Conservation (phyloP, 2,329 filamentous ascomycete species). For the Mycogone perniciosa region DNA sequence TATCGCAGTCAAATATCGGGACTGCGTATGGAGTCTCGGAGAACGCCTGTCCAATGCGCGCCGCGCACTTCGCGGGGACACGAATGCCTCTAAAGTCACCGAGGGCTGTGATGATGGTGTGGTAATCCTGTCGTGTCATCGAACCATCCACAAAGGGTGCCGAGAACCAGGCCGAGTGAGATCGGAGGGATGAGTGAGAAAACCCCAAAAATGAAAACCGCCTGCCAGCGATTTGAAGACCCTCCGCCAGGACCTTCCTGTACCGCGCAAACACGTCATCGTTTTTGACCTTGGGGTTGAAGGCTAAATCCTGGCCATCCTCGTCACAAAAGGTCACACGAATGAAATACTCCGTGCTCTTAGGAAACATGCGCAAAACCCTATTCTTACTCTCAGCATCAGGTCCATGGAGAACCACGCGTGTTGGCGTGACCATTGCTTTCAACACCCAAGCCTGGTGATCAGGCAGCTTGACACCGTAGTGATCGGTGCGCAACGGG, state of each 20-base stretch:
- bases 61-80: slow-evolving; percentile 50
- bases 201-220: slow-evolving; percentile 66
- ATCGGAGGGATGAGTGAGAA: slow-evolving; percentile 69
- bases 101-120: slow-evolving; percentile 39
- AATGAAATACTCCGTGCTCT: slow-evolving; percentile 57
- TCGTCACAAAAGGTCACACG: slow-evolving; percentile 72
- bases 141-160: slow-evolving; percentile 38
- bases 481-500: slow-evolving; percentile 19
- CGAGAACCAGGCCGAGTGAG: slow-evolving; percentile 62
- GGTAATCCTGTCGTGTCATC: slow-evolving; percentile 28
- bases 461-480: slow-evolving; percentile 22
- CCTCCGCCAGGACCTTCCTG: slow-evolving; percentile 48
- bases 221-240: slow-evolving; percentile 58
- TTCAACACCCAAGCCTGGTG: slow-evolving; percentile 49
- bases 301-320: slow-evolving; percentile 56
- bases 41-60: slow-evolving; percentile 61
- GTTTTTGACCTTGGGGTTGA: slow-evolving; percentile 43
- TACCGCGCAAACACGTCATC: slow-evolving; percentile 54
- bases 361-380: slow-evolving; percentile 59
- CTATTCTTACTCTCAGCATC: slow-evolving; percentile 64
- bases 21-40: slow-evolving; percentile 66
- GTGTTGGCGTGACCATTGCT: slow-evolving; percentile 53
- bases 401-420: slow-evolving; percentile 52
- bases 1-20: slow-evolving; percentile 33
- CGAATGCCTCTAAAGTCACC: slow-evolving; percentile 46